These are phyloP conservation scores for Hypoxylon sp. DNA, from an alignment of 2,329 filamentous ascomycete genomes.

Conservation along the genomic window DNA sequence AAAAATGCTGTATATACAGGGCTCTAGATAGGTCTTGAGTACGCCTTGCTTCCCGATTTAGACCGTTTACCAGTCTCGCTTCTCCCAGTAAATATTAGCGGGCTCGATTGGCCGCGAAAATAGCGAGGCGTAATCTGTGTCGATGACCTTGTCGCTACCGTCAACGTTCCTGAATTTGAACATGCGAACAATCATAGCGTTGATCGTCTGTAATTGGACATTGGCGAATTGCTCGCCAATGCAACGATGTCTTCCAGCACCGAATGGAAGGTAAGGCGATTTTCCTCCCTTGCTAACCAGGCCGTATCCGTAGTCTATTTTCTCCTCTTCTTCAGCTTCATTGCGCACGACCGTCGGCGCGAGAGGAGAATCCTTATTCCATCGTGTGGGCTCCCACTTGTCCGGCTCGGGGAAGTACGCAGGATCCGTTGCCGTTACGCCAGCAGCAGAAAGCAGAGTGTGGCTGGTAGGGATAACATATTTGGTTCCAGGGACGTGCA, in stretches of 20 bases:
- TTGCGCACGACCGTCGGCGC: constrained; percentile 63
- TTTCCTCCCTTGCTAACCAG: constrained; percentile 90
- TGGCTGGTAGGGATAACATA: constrained; percentile 86
- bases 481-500: constrained; percentile 85
- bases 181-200: constrained; percentile 79
- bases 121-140: constrained; percentile 77
- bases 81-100: constrained; percentile 82
- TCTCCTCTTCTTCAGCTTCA: constrained; percentile 74
- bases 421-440: constrained; percentile 80
- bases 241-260: constrained; percentile 91
- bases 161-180: constrained; percentile 86
- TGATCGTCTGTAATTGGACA: constrained; percentile 89
- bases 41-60: constrained; percentile 16
- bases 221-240: constrained; percentile 98
- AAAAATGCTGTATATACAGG: constrained; percentile 41
- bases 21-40: constrained; percentile 28
- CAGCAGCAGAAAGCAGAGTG: constrained; percentile 86
- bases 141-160: constrained; percentile 77
- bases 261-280: constrained; percentile 94
- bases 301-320: constrained; percentile 94
- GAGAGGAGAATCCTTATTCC: constrained; percentile 77
- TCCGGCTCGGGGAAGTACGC: constrained; percentile 86
- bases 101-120: constrained; percentile 82
- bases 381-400: constrained; percentile 91
- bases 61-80: constrained; percentile 61